These are phyloP conservation scores for Ceratocystis papillata DNA, from an alignment of 2,329 filamentous ascomycete species.

Conservation along the genomic window DNA sequence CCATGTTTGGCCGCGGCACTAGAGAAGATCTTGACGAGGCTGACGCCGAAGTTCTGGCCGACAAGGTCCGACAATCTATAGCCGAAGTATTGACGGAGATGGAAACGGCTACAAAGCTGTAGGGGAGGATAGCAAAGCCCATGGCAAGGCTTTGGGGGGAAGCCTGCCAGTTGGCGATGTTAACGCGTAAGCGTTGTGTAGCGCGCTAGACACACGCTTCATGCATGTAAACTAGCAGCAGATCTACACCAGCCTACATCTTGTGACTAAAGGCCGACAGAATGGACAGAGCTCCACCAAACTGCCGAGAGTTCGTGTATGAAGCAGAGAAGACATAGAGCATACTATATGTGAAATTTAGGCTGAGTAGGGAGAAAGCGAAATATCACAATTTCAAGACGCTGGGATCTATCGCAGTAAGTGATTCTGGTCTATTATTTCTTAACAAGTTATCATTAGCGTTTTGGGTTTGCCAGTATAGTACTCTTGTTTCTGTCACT, in stretches of 20 bases:
- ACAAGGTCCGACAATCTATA: constrained; percentile 41
- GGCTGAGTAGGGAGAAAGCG: too few species aligned
- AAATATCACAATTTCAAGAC: too few species aligned
- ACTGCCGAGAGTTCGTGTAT: neutral
- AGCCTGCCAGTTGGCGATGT: too few species aligned
- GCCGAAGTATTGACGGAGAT: constrained; percentile 39
- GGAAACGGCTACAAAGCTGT: constrained; percentile 26
- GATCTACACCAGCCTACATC: too few species aligned
- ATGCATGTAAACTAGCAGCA: too few species aligned
- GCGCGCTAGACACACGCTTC: too few species aligned
- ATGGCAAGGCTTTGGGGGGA: neutral
- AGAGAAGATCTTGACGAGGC: constrained; percentile 67
- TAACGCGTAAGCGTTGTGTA: too few species aligned
- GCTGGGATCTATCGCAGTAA: neutral
- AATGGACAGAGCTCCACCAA: neutral
- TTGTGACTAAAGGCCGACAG: neutral
- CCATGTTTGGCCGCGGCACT: constrained; percentile 68
- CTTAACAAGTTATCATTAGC: neutral
- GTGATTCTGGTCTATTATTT: neutral
- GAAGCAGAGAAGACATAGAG: too few species aligned
- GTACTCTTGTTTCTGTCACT: neutral
- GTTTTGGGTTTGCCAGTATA: neutral
- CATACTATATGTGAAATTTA: too few species aligned
- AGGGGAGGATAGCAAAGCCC: neutral
- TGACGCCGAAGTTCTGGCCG: constrained; percentile 53